These are phyloP conservation scores for Xylaria multiplex DNA, from an alignment of 2,329 filamentous ascomycete species.

Conservation along the genomic window DNA sequence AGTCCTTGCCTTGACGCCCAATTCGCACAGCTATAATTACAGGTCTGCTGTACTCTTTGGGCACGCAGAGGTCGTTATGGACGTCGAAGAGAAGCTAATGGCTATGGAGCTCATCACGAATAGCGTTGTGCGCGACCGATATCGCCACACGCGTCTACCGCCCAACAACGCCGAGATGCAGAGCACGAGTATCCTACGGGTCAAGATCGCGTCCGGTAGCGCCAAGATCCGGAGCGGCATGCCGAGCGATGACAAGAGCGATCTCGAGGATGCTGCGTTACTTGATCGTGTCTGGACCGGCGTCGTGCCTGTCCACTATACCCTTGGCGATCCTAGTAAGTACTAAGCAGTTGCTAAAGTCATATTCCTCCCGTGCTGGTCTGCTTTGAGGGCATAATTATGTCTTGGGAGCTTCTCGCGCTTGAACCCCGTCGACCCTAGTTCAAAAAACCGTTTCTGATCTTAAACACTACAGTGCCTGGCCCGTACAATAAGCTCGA, in stretches of 20 bases:
- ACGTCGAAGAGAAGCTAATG: conserved; percentile 76
- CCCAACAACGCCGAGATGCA: conserved; percentile 79
- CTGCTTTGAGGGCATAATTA: not conserved
- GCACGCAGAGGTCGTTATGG: conserved; percentile 73
- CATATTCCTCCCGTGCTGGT: not conserved
- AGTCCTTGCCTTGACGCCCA: conserved; percentile 81
- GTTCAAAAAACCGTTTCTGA: not conserved
- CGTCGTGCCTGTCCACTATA: conserved; percentile 70
- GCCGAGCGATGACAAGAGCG: conserved; percentile 65
- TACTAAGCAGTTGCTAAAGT: not conserved
- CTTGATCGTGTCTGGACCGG: conserved; percentile 63
- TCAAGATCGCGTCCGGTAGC: conserved; percentile 75
- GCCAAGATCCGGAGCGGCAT: conserved; percentile 77
- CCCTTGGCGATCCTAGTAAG: conserved; percentile 67
- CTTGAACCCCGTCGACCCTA: not conserved
- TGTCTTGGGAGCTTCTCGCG: not conserved
- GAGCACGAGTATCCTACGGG: conserved; percentile 76
- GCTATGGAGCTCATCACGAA: conserved; percentile 84
- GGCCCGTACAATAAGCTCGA: conserved; percentile 67
- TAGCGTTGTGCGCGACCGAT: conserved; percentile 74
- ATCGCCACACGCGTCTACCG: conserved; percentile 70
- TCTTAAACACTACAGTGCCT: conserved; percentile 51
- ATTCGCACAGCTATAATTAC: conserved; percentile 88
- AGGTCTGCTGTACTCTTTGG: conserved; percentile 83
- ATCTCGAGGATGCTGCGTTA: conserved; percentile 57